These are phyloP conservation scores for Huntiella moniliformis DNA, from an alignment of 2,329 filamentous ascomycete genomes.

Conservation along the genomic window DNA sequence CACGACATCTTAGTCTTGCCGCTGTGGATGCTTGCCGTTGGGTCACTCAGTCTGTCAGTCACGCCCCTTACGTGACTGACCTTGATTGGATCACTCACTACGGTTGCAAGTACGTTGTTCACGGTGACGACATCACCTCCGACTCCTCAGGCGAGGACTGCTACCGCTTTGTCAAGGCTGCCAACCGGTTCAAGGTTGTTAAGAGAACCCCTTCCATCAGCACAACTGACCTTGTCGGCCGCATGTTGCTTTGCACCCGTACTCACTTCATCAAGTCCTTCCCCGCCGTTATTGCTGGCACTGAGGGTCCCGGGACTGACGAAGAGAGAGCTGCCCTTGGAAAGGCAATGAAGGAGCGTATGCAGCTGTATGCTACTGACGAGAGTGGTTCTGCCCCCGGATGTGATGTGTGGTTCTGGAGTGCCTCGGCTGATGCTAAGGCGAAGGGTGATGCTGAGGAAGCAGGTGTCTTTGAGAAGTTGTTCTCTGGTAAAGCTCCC, in stretches of 20 bases:
- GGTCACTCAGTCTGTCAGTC: slow-evolving; percentile 65
- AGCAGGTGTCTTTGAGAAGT: slow-evolving; percentile 42
- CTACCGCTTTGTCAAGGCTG: slow-evolving; percentile 93
- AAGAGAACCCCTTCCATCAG: slow-evolving; percentile 93
- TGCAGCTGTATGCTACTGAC: slow-evolving; percentile 75
- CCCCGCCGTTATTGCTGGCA: slow-evolving; percentile 44
- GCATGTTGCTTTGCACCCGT: slow-evolving; percentile 92
- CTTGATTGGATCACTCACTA: slow-evolving; percentile 90
- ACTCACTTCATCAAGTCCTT: slow-evolving; percentile 82
- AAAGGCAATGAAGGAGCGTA: slow-evolving; percentile 53
- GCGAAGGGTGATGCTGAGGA: slow-evolving; percentile 29
- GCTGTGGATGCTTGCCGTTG: slow-evolving; percentile 91
- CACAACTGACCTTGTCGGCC: slow-evolving; percentile 91
- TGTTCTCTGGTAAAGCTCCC: slow-evolving; percentile 55
- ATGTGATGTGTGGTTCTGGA: slow-evolving; percentile 74
- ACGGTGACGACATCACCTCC: slow-evolving; percentile 93
- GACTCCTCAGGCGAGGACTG: slow-evolving; percentile 88
- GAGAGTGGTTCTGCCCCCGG: slow-evolving; percentile 61
- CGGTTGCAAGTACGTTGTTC: slow-evolving; percentile 86
- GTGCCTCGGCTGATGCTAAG: slow-evolving; percentile 31
- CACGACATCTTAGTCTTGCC: slow-evolving; percentile 38
- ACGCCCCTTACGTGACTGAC: slow-evolving; percentile 86
- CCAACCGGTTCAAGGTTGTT: slow-evolving; percentile 85
- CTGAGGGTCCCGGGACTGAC: slow-evolving; percentile 51
- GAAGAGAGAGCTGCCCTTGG: slow-evolving; percentile 48